phyloP scores from a whole-genome alignment of 495 filamentous ascomycete genomes.

The Viridothelium virens region DNA sequence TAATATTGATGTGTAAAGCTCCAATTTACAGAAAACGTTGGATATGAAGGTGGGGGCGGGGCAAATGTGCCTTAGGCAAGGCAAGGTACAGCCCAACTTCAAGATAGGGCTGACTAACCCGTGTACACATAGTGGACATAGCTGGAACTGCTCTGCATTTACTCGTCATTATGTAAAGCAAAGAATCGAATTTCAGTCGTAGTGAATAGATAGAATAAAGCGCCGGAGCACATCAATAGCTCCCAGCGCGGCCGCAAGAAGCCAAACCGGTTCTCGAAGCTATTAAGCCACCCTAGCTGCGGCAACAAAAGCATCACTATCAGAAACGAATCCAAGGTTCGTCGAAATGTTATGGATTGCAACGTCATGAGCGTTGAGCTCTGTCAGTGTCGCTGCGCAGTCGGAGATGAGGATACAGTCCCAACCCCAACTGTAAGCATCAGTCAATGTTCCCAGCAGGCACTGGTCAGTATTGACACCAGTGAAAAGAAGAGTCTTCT shows the following conservation, averaged over 20 bases:
- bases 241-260: too few species aligned
- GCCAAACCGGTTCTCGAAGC: too few species aligned
- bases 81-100: constrained; percentile 6
- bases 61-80: neutral
- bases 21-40: neutral
- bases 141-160: too few species aligned
- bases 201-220: too few species aligned
- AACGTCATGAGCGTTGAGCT: constrained; percentile 20
- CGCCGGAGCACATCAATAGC: too few species aligned
- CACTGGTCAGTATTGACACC: constrained; percentile 29
- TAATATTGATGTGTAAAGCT: neutral
- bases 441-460: constrained; percentile 25
- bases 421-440: constrained; percentile 24
- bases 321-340: constrained; percentile 26
- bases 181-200: too few species aligned
- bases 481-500: constrained; percentile 27
- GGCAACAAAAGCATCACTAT: constrained; percentile 17
- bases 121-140: constrained; percentile 18
- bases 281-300: constrained; percentile 12
- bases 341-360: constrained; percentile 27
- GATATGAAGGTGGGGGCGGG: neutral
- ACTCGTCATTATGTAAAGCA: too few species aligned
- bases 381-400: constrained; percentile 26
- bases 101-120: neutral
- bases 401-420: constrained; percentile 27